Conservation (phyloP, 352 stramenopile species). For the Peronospora farinosa region DNA sequence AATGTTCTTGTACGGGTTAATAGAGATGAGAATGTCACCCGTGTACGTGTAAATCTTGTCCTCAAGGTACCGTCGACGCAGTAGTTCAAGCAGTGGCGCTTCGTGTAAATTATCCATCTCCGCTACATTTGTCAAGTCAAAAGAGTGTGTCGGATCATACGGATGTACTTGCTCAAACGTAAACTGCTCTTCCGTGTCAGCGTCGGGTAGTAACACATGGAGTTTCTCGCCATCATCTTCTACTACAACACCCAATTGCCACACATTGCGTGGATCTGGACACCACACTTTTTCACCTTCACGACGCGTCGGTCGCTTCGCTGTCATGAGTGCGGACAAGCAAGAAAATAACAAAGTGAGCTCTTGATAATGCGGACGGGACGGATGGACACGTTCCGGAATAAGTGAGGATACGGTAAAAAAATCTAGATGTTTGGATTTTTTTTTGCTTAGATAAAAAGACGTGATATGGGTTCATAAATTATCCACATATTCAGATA, state of each 20-base stretch:
- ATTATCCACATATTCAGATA: not conserved
- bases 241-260: slow-evolving; percentile 78
- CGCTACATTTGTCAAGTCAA: slow-evolving; percentile 88
- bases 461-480: not conserved
- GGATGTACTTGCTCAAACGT: slow-evolving; percentile 76
- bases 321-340: slow-evolving; percentile 19
- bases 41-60: slow-evolving; percentile 94
- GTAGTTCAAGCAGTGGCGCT: slow-evolving; percentile 84
- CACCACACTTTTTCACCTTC: slow-evolving; percentile 87
- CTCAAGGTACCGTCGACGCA: slow-evolving; percentile 83
- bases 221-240: slow-evolving; percentile 83
- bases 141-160: slow-evolving; percentile 86
- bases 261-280: slow-evolving; percentile 79
- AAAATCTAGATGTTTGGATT: not conserved
- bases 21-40: slow-evolving; percentile 92
- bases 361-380: slow-evolving; percentile 7
- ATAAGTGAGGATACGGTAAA: not conserved
- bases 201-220: slow-evolving; percentile 73
- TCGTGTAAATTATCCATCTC: slow-evolving; percentile 92
- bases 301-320: slow-evolving; percentile 51
- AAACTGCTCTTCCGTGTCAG: slow-evolving; percentile 78
- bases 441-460: not conserved
- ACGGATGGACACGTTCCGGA: slow-evolving; percentile 4
- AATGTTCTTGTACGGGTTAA: slow-evolving; percentile 96
- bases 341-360: slow-evolving; percentile 4